phyloP scores from a whole-genome alignment of 352 stramenopile species.

The Phytophthora multivora region DNA sequence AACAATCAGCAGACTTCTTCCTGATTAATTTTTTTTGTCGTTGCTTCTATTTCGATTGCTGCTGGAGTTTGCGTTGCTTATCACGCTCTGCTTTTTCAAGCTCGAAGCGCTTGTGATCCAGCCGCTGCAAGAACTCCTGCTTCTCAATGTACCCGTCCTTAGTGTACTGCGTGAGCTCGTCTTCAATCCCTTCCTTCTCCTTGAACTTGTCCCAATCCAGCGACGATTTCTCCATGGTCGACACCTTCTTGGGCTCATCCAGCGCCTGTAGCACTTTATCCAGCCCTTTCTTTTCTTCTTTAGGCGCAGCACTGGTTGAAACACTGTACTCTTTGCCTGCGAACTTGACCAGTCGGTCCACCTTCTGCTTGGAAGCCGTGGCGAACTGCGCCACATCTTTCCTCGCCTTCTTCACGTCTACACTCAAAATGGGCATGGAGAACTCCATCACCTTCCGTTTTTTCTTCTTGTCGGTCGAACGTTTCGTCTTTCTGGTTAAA shows the following conservation, averaged over 20 bases:
- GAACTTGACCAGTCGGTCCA: conserved; percentile 83
- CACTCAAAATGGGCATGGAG: conserved; percentile 66
- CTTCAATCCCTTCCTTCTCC: conserved; percentile 89
- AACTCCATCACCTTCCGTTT: conserved; percentile 81
- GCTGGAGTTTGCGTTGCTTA: conserved; percentile 62
- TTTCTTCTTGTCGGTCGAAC: conserved; percentile 31
- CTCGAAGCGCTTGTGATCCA: conserved; percentile 90
- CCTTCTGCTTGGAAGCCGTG: conserved; percentile 29
- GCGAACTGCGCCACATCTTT: conserved; percentile 43
- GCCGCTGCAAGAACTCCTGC: conserved; percentile 93
- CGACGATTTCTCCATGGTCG: conserved; percentile 95
- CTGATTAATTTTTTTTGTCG: not conserved
- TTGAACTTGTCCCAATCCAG: conserved; percentile 97
- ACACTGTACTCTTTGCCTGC: conserved; percentile 81
- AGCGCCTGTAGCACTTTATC: conserved; percentile 90
- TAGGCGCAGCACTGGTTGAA: conserved; percentile 10
- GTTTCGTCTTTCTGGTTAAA: conserved; percentile 56
- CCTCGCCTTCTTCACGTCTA: conserved; percentile 63
- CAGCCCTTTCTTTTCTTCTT: conserved; percentile 43
- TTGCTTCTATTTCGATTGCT: conserved; percentile 32
- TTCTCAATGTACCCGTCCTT: conserved; percentile 96
- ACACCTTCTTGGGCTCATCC: conserved; percentile 91
- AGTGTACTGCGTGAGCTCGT: conserved; percentile 92
- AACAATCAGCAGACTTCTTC: conserved; percentile 7
- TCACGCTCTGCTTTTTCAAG: conserved; percentile 90